phyloP scores from a whole-genome alignment of 139 green algal genomes.

The Tetradesmus lagerheimii region DNA sequence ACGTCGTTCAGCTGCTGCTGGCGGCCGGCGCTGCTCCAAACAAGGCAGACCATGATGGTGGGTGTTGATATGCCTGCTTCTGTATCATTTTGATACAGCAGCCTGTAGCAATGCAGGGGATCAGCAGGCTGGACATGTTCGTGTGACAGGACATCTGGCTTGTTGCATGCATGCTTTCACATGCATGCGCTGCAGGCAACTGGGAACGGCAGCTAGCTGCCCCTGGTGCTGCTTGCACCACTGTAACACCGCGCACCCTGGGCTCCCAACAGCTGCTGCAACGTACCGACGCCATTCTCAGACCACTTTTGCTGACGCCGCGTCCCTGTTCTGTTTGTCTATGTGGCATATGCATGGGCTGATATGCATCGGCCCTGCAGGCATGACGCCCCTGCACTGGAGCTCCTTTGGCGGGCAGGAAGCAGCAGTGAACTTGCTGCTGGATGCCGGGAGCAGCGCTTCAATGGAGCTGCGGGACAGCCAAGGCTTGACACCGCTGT shows the following conservation, averaged over 20 bases:
- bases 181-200: no score
- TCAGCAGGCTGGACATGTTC: no score
- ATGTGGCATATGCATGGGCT: neutral
- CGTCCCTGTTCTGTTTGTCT: no score
- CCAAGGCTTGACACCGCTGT: neutral
- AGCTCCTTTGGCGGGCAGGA: neutral
- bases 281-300: no score
- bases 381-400: slow-evolving; percentile 30
- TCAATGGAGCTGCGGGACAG: neutral
- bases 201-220: no score
- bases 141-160: no score
- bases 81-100: neutral
- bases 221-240: neutral
- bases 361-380: neutral
- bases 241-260: no score
- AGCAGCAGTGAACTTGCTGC: neutral
- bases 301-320: no score
- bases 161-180: no score
- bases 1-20: neutral
- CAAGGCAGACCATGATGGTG: neutral
- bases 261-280: no score
- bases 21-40: neutral
- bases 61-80: neutral
- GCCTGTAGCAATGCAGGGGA: neutral
- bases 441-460: neutral